phyloP scores from a whole-genome alignment of 2,329 filamentous ascomycete species.

The Arthrobotrys conoides region DNA sequence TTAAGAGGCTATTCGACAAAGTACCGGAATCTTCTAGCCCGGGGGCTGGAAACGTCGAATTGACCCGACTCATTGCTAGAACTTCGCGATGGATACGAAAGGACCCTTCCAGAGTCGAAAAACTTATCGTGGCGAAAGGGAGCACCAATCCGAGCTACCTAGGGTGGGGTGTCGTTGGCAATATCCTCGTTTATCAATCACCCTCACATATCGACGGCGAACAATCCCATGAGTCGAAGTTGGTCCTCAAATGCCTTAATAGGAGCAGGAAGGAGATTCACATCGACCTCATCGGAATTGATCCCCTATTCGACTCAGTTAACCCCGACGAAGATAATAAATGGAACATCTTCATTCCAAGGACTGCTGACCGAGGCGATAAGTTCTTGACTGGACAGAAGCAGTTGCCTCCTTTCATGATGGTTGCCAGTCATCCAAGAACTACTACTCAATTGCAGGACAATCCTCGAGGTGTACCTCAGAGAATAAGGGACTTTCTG shows the following conservation, averaged over 20 bases:
- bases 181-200: constrained; percentile 55
- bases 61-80: constrained; percentile 53
- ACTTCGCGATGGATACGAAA: constrained; percentile 56
- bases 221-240: constrained; percentile 37
- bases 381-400: constrained; percentile 54
- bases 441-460: constrained; percentile 36
- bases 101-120: constrained; percentile 52
- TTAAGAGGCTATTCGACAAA: constrained; percentile 46
- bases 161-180: constrained; percentile 54
- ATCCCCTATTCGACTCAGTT: constrained; percentile 46
- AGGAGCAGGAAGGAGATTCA: constrained; percentile 28
- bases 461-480: constrained; percentile 51
- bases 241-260: constrained; percentile 42
- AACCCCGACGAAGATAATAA: constrained; percentile 52
- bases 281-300: constrained; percentile 39
- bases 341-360: constrained; percentile 56
- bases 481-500: constrained; percentile 44
- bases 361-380: constrained; percentile 47
- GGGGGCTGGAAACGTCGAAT: constrained; percentile 45
- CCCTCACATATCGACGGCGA: constrained; percentile 47
- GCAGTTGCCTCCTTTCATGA: constrained; percentile 44
- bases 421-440: constrained; percentile 54
- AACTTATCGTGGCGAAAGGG: constrained; percentile 48
- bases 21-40: constrained; percentile 48
- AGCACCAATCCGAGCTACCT: constrained; percentile 34